Evolutionary conservation across 257 asterid genomes (phyloP).

Genomic region (Nicotiana attenuata): DNA sequence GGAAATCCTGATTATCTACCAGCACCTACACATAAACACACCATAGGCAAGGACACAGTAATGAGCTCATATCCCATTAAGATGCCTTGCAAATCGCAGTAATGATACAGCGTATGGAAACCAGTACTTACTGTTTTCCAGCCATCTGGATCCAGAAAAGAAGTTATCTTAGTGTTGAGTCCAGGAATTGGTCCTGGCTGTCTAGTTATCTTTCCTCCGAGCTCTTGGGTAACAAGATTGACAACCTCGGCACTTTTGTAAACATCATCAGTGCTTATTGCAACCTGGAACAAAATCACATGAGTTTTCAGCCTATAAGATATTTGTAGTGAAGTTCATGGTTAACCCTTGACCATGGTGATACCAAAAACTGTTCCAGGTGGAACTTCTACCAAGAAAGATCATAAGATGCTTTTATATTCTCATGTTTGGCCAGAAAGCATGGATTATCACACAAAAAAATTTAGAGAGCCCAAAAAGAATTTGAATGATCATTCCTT

Average conservation of each 20-base stretch:
- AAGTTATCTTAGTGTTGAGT: slow-evolving; percentile 77
- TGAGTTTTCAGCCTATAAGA: neutral
- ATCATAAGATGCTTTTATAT: neutral
- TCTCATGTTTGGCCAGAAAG: neutral
- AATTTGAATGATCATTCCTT: neutral
- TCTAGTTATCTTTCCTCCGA: slow-evolving; percentile 92
- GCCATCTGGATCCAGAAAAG: slow-evolving; percentile 96
- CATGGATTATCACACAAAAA: neutral
- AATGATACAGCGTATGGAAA: neutral
- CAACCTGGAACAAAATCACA: slow-evolving; percentile 40
- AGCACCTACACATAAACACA: slow-evolving; percentile 50
- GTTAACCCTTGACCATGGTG: neutral
- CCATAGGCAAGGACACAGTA: neutral
- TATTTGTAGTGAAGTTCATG: neutral
- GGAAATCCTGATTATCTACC: slow-evolving; percentile 87
- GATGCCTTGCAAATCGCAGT: neutral
- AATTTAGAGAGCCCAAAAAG: neutral
- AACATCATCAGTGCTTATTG: slow-evolving; percentile 79
- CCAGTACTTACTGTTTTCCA: slow-evolving; percentile 85
- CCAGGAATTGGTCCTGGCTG: slow-evolving; percentile 92
- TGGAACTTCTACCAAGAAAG: neutral
- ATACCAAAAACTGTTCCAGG: neutral
- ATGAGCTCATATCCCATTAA: neutral
- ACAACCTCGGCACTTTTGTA: slow-evolving; percentile 90
- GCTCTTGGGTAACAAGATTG: slow-evolving; percentile 68